Percentiles rank a stretch among this genome's conserved stretches.
phyloP scores from a whole-genome alignment of 2,329 filamentous ascomycete species.

The Podosphaera aphanis region DNA sequence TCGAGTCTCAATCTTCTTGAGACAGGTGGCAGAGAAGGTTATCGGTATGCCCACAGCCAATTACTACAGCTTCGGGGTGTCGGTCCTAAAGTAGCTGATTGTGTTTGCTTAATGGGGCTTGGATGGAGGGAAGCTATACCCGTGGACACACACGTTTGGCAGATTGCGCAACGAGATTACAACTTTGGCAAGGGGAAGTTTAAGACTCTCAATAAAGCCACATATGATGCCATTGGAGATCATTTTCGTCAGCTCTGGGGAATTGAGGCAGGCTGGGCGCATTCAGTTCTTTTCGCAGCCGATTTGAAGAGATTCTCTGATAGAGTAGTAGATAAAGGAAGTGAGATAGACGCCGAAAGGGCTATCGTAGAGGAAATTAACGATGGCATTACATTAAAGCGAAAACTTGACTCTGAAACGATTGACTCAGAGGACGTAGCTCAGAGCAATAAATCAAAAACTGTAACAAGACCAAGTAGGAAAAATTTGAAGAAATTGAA shows the following conservation, averaged over 20 bases:
- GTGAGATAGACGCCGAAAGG: constrained; percentile 23
- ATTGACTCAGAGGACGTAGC: background rate
- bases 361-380: background rate
- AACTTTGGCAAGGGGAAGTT: constrained; percentile 65
- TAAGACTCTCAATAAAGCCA: constrained; percentile 67
- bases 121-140: constrained; percentile 91
- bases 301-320: constrained; percentile 71
- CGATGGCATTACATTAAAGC: background rate
- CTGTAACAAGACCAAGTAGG: background rate
- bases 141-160: constrained; percentile 95
- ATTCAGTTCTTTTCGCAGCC: constrained; percentile 88
- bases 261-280: constrained; percentile 85
- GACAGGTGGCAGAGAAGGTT: constrained; percentile 24
- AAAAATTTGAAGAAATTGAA: background rate
- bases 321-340: constrained; percentile 20
- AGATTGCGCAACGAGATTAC: constrained; percentile 92
- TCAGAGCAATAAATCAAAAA: background rate
- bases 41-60: constrained; percentile 65
- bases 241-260: constrained; percentile 84
- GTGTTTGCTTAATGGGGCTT: constrained; percentile 85
- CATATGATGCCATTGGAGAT: constrained; percentile 75
- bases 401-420: background rate
- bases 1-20: constrained; percentile 22
- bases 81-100: constrained; percentile 90
- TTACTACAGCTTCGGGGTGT: constrained; percentile 66